A percentile compares a stretch with the other conserved stretches of the same genome.
These are phyloP conservation scores for Dacryopinax primogenitus DNA, from an alignment of 768 basidiomycete genomes.

Conservation along the genomic window DNA sequence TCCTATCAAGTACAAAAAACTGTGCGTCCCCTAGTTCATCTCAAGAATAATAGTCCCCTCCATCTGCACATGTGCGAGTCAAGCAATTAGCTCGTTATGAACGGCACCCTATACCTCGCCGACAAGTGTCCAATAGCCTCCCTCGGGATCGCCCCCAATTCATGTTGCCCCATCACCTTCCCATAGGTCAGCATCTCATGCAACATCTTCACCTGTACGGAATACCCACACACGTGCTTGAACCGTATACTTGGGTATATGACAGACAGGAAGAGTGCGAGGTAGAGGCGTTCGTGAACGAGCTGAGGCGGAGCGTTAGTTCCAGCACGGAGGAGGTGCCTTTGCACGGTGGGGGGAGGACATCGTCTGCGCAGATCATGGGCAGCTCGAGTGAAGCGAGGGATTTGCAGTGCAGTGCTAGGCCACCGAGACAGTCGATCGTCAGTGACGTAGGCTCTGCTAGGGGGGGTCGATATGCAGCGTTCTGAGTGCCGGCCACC, in stretches of 20 bases:
- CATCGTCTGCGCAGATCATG: neutral
- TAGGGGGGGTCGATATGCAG: neutral
- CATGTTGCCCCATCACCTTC: neutral
- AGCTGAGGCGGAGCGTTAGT: neutral
- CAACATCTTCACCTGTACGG: neutral
- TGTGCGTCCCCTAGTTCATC: neutral
- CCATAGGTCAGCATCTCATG: neutral
- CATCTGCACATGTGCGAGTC: neutral
- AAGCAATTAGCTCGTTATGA: neutral
- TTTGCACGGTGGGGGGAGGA: neutral
- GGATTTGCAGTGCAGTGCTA: neutral
- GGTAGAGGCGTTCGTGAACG: neutral
- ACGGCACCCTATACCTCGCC: neutral
- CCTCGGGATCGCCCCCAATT: neutral
- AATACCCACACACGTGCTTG: neutral
- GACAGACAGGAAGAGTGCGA: neutral
- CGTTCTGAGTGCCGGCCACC: neutral
- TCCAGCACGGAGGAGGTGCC: no score
- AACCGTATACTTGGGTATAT: neutral
- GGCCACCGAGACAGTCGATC: neutral
- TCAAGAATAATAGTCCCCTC: neutral
- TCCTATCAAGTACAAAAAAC: no score
- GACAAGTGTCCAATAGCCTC: neutral
- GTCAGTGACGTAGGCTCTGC: neutral
- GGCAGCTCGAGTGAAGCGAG: neutral